Evolutionary conservation across 2,329 filamentous ascomycete species (phyloP), one percentile per base, ranked within the genome.

Genomic region (Ceratocystis ficicola): DNA sequence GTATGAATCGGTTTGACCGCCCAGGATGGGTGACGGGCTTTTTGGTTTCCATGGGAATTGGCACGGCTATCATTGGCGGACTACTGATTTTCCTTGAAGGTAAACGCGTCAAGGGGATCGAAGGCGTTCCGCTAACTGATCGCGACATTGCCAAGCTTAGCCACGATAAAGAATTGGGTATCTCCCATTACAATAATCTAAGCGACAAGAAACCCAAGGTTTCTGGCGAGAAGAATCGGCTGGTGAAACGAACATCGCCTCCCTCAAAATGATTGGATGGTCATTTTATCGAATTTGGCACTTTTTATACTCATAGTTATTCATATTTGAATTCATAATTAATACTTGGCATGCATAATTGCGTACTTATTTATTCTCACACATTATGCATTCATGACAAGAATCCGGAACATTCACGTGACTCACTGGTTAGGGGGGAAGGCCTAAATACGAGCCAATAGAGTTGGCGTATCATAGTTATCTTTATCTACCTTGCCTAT

Each of bases 1-100:
- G 83, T 1, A 78, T 88, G 75, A 88, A 89, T 72, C 79, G 88
- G 25, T 86, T 85, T 71, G 76, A 87, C 25, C 79, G 90, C n/a
- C 89, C 90, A 0, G 82, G 83, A 25, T 95, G 89, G 89, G 82
- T 85, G 10, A 92, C 89, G 0, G 90, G 89, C 1, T 75, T 91
- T 0, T 90, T 94, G 72, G 87, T 95, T 20, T 87, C 83, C 1
- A 72, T 93, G 5, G 90, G 85, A 2, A 79, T 86, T 22, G 84
- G 87, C 4, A 87, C 86, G 6, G 87, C 81, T 17, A 72, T 83
- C 25, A 72, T 83, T 20, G 89, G 84, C 17, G 90, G 90, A 2
- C 75, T 87, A 44, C 81, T 89, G 72, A 85, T 86, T 75, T 89
- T 86, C 68, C 70, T 83, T 25, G 89, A 94, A 73, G 88, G 87